phyloP scores from a whole-genome alignment of 495 filamentous ascomycete species.

The Penicillium longicatenatum region DNA sequence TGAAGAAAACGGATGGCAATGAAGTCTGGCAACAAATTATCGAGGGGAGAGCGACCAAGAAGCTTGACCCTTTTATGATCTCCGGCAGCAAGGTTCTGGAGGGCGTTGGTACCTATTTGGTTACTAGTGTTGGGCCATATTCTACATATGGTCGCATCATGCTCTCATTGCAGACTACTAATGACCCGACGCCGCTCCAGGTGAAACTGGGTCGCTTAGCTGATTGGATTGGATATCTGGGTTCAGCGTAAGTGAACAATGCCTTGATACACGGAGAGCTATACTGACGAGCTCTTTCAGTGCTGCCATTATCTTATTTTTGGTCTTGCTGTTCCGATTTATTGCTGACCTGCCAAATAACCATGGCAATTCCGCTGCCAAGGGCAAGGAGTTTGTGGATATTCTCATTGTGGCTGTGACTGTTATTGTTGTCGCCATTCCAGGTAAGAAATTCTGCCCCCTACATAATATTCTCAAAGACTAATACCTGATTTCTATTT shows the following conservation, averaged over 20 bases:
- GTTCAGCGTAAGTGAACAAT: slow-evolving; percentile 40
- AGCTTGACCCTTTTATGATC: slow-evolving; percentile 65
- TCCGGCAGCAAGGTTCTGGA: slow-evolving; percentile 67
- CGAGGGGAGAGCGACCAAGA: slow-evolving; percentile 54
- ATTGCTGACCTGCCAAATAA: slow-evolving; percentile 55
- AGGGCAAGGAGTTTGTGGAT: slow-evolving; percentile 64
- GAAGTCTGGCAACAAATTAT: slow-evolving; percentile 61
- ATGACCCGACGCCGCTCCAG: slow-evolving; percentile 66
- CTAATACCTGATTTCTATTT: slow-evolving; percentile 14
- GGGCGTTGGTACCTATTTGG: slow-evolving; percentile 64
- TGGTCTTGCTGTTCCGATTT: slow-evolving; percentile 64
- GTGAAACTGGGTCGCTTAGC: slow-evolving; percentile 63
- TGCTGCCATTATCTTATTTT: slow-evolving; percentile 63
- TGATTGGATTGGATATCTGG: slow-evolving; percentile 63
- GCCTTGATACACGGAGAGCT: background rate
- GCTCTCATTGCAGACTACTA: slow-evolving; percentile 60
- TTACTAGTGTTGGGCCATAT: slow-evolving; percentile 63
- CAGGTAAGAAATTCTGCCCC: slow-evolving; percentile 34
- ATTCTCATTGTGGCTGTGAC: slow-evolving; percentile 72
- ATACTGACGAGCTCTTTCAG: slow-evolving; percentile 25
- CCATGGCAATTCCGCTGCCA: slow-evolving; percentile 48
- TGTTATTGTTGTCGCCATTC: slow-evolving; percentile 72
- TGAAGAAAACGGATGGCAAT: slow-evolving; percentile 62
- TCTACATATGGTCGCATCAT: slow-evolving; percentile 68
- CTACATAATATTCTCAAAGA: background rate